Evolutionary conservation across 257 asterid species (phyloP), one percentile per base, ranked within the genome.

Genomic region (Solanum arcanum): DNA sequence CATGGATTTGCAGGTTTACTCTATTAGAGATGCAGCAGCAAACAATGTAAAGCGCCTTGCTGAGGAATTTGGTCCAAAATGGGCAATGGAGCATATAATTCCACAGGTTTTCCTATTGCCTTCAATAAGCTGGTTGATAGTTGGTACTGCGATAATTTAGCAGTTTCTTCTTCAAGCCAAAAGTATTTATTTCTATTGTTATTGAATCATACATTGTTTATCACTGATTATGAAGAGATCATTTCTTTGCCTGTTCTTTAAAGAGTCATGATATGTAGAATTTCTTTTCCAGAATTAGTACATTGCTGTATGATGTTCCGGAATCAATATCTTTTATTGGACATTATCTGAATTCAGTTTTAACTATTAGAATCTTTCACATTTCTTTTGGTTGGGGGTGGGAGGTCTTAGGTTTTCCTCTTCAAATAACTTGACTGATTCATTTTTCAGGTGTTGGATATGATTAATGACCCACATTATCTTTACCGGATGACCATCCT

Each of bases 51-150:
- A 93, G 87, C 98, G 98, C 44, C 93, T 95, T 74, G 97, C 98
- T 1, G 98, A 95, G 86, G 98, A 95, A 88, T 95, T 95, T 31
- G 97, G 98, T 86, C 98, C 98, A 81, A 97, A 93, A 86, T 95
- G 98, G 98, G 98, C 98, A 87, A 94, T 94, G 98, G 97, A 94
- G 88, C 98, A 95, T 89, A 95, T 95, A 83, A 86, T 95, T 90
- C 98, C 98, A 52, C 98, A 93, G 98, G 98, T 95, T 87, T 88
- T 25, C 62, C 75, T 56, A 20, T 83, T 73, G 77, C 39, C 35
- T 59, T 76, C 12, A 72, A 52, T 46, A 56, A 86, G 41, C 33
- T 39, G 69, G 74, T 74, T 74, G 14, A 56, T 75, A 14, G 85
- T 35, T 27, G 52, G 21, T 37, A 49, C n/a, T 60, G 69, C 27